These are phyloP conservation scores for Chalciporus sphaerocephalus DNA, from an alignment of 768 basidiomycete genomes.

Conservation along the genomic window DNA sequence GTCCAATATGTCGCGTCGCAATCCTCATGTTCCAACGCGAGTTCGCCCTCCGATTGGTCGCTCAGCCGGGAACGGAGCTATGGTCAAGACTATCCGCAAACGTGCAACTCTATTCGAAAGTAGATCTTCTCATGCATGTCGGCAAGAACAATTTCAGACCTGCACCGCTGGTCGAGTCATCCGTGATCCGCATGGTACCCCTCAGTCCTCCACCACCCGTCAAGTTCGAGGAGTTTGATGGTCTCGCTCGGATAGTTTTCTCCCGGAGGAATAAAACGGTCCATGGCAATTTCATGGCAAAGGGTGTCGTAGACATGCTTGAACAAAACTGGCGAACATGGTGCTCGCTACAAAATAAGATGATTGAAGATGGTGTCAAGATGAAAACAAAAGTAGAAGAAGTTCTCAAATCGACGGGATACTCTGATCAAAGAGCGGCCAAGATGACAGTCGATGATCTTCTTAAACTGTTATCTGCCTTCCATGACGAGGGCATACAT, in stretches of 20 bases:
- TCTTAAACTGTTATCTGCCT: conserved; percentile 70
- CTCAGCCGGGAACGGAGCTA: conserved; percentile 72
- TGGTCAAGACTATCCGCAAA: conserved; percentile 97
- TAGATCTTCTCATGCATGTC: conserved; percentile 94
- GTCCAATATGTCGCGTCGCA: conserved; percentile 87
- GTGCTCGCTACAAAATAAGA: conserved; percentile 77
- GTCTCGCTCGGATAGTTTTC: conserved; percentile 87
- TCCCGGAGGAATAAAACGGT: conserved; percentile 86
- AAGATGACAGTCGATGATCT: conserved; percentile 95
- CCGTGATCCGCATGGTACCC: conserved; percentile 87
- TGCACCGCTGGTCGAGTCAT: conserved; percentile 89
- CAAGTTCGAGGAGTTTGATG: conserved; percentile 96
- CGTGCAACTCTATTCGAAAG: conserved; percentile 95
- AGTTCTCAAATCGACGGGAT: conserved; percentile 66
- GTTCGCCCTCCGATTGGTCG: conserved; percentile 90
- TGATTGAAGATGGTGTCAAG: conserved; percentile 62
- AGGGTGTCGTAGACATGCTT: conserved; percentile 91
- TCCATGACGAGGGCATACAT: conserved; percentile 71
- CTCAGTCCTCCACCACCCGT: conserved; percentile 94
- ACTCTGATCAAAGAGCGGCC: conserved; percentile 74
- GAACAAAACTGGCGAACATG: conserved; percentile 92
- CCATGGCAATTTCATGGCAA: conserved; percentile 87
- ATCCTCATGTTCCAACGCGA: conserved; percentile 99
- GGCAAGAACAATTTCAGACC: conserved; percentile 97
- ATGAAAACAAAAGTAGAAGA: conserved; percentile 71